Percentiles rank a stretch among this genome's conserved stretches.
These are phyloP conservation scores for Chlamydomonas sp. DNA, from an alignment of 139 green algal species.

Conservation along the genomic window DNA sequence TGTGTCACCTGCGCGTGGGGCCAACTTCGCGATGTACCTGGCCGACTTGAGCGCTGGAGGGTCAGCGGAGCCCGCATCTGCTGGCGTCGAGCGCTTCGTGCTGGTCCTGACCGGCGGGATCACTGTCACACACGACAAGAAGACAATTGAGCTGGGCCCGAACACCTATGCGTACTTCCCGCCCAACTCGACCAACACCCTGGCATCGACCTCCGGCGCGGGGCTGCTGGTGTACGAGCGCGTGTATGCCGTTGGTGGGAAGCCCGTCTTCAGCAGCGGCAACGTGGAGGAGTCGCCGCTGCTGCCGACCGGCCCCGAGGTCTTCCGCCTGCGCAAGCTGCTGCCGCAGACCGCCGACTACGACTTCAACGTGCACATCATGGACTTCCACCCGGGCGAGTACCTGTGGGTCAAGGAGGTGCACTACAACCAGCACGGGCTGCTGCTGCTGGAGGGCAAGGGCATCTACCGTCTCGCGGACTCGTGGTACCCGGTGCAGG, in stretches of 20 bases:
- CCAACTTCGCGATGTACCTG: conserved; percentile 93
- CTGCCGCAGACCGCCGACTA: conserved; percentile 85
- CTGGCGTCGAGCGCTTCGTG: conserved; percentile 64
- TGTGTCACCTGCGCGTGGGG: conserved; percentile 79
- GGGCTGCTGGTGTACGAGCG: conserved; percentile 84
- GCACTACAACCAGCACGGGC: conserved; percentile 98
- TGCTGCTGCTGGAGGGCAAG: conserved; percentile 91
- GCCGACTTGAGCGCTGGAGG: conserved; percentile 66
- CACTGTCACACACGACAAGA: conserved; percentile 44
- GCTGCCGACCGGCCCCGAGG: conserved; percentile 73
- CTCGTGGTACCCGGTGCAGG: conserved; percentile 87
- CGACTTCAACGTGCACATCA: conserved; percentile 98
- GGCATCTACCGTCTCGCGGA: conserved; percentile 95
- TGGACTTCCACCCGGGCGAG: conserved; percentile 95
- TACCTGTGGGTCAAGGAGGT: conserved; percentile 93
- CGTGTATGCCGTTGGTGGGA: conserved; percentile 57
- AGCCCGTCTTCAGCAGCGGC: conserved; percentile 67
- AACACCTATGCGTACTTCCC: conserved; percentile 88
- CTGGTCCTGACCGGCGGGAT: conserved; percentile 82
- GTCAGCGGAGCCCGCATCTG: neutral
- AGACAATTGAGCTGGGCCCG: conserved; percentile 46
- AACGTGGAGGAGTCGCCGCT: conserved; percentile 69
- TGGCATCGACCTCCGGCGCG: conserved; percentile 44
- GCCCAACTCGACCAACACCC: conserved; percentile 33
- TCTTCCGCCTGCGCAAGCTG: conserved; percentile 95